Conservation (phyloP, 306 rosid genomes). For the Medicago lupulina region DNA sequence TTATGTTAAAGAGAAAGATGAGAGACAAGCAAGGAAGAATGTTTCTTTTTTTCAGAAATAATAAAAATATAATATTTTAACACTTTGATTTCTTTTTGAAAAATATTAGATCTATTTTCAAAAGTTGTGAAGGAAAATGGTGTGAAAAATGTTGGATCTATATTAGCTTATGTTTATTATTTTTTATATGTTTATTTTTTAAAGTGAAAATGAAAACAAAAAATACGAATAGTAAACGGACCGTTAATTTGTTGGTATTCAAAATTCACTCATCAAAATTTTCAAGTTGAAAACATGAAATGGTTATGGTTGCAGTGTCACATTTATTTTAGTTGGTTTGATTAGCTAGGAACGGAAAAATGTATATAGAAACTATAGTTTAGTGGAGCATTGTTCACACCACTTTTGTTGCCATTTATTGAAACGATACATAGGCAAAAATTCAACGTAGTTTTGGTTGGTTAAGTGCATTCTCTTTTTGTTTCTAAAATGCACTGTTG, state of each 20-base stretch:
- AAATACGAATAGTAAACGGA: no score
- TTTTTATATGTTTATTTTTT: no score
- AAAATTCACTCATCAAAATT: conserved; percentile 39
- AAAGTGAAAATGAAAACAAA: no score
- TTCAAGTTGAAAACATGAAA: conserved; percentile 25
- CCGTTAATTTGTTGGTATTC: conserved; percentile 53
- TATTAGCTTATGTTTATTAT: no score
- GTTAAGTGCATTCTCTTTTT: conserved; percentile 29
- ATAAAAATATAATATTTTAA: no score
- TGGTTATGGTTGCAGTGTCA: conserved; percentile 23
- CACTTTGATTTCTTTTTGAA: no score
- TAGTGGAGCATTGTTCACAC: conserved; percentile 34
- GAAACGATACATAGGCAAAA: conserved; percentile 32
- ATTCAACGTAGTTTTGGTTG: conserved; percentile 18
- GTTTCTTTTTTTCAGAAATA: no score
- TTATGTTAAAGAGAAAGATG: no score
- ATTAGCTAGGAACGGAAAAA: conserved; percentile 32
- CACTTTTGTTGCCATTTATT: conserved; percentile 37
- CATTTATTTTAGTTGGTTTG: conserved; percentile 34
- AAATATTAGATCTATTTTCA: no score
- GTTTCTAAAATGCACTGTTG: conserved; percentile 32
- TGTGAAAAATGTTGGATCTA: no score
- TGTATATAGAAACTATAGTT: conserved; percentile 11
- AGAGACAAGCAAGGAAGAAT: no score
- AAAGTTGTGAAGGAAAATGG: no score